Evolutionary conservation across 2,329 filamentous ascomycete species (phyloP).

Genomic region (Aureobasidium sp.): DNA sequence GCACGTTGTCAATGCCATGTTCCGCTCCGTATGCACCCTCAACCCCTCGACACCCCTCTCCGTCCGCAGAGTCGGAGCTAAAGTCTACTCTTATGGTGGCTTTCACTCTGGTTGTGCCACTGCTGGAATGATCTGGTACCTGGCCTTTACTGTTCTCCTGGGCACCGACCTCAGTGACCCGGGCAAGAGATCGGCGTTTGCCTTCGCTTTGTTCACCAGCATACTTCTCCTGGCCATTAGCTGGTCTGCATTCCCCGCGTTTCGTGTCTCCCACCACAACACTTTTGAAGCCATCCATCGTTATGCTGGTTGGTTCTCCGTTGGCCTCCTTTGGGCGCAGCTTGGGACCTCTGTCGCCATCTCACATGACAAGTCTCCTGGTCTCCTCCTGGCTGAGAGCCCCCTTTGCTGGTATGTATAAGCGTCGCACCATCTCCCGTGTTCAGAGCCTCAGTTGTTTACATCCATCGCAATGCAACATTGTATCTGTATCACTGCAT

Average conservation of each 20-base stretch:
- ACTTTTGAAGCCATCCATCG: slow-evolving; percentile 63
- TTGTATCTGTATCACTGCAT: background rate
- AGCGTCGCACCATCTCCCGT: background rate
- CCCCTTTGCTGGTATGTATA: slow-evolving; percentile 50
- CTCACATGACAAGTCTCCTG: background rate
- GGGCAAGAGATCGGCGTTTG: slow-evolving; percentile 30
- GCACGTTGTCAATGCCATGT: slow-evolving; percentile 32
- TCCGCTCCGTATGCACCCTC: slow-evolving; percentile 24
- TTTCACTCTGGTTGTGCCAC: slow-evolving; percentile 30
- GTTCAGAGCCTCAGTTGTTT: background rate
- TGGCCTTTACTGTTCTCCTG: slow-evolving; percentile 29
- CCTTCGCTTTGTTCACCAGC: slow-evolving; percentile 50
- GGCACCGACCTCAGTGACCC: slow-evolving; percentile 19
- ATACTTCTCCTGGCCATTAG: slow-evolving; percentile 52
- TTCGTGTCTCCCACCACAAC: slow-evolving; percentile 58
- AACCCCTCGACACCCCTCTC: slow-evolving; percentile 26
- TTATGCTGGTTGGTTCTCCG: slow-evolving; percentile 61
- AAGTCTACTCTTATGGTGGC: slow-evolving; percentile 34
- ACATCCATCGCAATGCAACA: background rate
- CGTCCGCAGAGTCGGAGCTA: slow-evolving; percentile 28
- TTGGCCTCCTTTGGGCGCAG: slow-evolving; percentile 58
- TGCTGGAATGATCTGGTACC: slow-evolving; percentile 36
- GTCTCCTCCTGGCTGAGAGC: slow-evolving; percentile 35
- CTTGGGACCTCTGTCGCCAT: slow-evolving; percentile 45
- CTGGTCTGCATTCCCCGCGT: slow-evolving; percentile 52